Conservation (phyloP, 2,329 filamentous ascomycete genomes). For the Beauveria rudraprayagi region DNA sequence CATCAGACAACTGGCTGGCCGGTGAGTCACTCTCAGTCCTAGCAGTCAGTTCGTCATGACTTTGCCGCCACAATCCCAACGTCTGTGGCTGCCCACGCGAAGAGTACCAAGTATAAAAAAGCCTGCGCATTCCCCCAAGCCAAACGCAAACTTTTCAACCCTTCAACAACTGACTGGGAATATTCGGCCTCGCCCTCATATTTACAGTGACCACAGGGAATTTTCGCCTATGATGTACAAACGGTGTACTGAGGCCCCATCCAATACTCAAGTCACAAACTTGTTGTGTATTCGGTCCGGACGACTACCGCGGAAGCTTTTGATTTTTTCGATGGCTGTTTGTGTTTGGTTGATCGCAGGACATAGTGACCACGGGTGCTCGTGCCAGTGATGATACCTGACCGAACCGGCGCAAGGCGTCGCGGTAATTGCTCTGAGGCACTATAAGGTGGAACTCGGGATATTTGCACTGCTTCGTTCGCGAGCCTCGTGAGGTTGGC, state of each 20-base stretch:
- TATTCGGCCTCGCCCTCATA: background rate
- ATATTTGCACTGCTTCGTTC: conserved; percentile 1
- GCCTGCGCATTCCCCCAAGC: background rate
- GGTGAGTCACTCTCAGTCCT: background rate
- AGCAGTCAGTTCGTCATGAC: background rate
- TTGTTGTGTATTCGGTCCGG: conserved; percentile 1
- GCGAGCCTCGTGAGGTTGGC: conserved; percentile 4
- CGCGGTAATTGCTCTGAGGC: conserved; percentile 9
- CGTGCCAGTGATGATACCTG: conserved; percentile 8
- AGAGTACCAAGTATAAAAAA: background rate
- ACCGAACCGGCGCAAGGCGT: conserved; percentile 9
- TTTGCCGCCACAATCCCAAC: background rate
- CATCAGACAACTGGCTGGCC: background rate
- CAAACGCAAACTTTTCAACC: background rate
- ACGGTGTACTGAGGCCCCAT: conserved; percentile 5
- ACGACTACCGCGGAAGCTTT: background rate
- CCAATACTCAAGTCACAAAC: background rate
- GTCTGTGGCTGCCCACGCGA: background rate
- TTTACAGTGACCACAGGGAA: conserved; percentile 2
- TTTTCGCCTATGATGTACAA: conserved; percentile 7
- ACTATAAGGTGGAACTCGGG: background rate
- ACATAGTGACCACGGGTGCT: conserved; percentile 6
- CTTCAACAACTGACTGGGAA: background rate
- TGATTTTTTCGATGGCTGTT: conserved; percentile 6
- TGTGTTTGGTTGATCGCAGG: conserved; percentile 8